Base-by-base conservation (phyloP, 179 eudicot genomes). In the Carnegiea gigantea region DNA sequence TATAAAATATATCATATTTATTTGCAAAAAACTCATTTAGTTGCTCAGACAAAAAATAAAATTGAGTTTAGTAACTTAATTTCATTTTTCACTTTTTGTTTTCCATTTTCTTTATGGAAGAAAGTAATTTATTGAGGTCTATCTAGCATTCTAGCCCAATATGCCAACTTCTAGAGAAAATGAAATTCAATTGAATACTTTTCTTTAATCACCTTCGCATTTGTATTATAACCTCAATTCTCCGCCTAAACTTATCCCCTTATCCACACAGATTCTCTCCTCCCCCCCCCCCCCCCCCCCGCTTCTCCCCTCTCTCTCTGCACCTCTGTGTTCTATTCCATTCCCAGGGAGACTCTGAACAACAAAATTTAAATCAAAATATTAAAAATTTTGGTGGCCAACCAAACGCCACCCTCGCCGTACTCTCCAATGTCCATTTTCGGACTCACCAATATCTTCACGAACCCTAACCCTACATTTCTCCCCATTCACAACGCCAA, bases 391-490 rank as follows among this genome's bases (percentile, higher is more conserved):
- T 28, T 67, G 5, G 6, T 28, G 18, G 71, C 38, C 46, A 68
- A 46, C 65, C 54, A 76, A 76, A 23, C 71, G 5, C 71, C 75
- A 36, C 54, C 26, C 2, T 2, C 26, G 20, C 57, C 57, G 14
- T 51, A 51, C 9, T 49, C 54, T 78, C 79, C 82, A 53, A 86
- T 88, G 89, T 86, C 90, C 64, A 86, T 86, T 46, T 81, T 86
- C 79, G 87, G 89, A 17, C 73, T 86, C 23, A 88, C 88, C 3
- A 84, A 72, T 79, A 77, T 79, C 17, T 84, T 86, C 87, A 65
- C 89, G 0, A 88, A 80, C 85, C 87, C 90, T 81, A 88, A 88
- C 85, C 86, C 87, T 76, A 84, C 79, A 62, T n/a, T 83, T 26
- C 70, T 84, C 89, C 57, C 79, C 23, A 28, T 11, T 3, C 6